Conservation (phyloP, 805 yeast genomes). For the Novakomyces olei region DNA sequence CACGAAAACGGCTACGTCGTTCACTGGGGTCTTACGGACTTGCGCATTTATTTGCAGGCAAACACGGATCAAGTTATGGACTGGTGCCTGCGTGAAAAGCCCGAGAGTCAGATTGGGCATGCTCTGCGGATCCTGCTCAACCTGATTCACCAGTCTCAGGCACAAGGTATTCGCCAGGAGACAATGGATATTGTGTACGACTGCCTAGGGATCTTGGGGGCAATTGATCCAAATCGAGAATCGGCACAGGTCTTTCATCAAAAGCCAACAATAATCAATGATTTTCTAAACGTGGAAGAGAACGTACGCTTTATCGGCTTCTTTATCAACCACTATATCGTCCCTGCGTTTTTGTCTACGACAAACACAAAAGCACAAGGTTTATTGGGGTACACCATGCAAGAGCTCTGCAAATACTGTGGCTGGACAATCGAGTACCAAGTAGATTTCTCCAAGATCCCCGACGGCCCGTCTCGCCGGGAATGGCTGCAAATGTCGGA, state of each 20-base stretch:
- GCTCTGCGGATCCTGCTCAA: constrained; percentile 13
- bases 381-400: constrained; percentile 72
- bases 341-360: constrained; percentile 74
- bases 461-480: too few relatives aligned
- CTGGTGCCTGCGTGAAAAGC: constrained; percentile 3
- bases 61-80: constrained; percentile 5
- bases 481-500: too few relatives aligned
- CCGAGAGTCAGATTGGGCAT: constrained; percentile 5
- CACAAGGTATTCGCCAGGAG: constrained; percentile 11
- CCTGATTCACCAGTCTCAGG: constrained; percentile 12
- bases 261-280: constrained; percentile 31
- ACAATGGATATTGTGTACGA: constrained; percentile 41
- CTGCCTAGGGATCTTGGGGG: constrained; percentile 57
- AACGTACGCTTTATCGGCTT: constrained; percentile 38
- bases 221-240: constrained; percentile 42
- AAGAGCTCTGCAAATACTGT: constrained; percentile 19
- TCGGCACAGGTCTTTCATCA: constrained; percentile 22
- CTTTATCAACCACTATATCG: constrained; percentile 46
- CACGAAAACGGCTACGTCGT: constrained; percentile 52
- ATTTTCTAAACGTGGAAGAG: constrained; percentile 41
- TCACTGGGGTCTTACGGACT: constrained; percentile 25
- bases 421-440: constrained; percentile 6
- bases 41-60: constrained; percentile 5
- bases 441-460: too few relatives aligned
- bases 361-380: constrained; percentile 69